Conservation (phyloP, 2,329 filamentous ascomycete genomes). For the Parascedosporium putredinis region DNA sequence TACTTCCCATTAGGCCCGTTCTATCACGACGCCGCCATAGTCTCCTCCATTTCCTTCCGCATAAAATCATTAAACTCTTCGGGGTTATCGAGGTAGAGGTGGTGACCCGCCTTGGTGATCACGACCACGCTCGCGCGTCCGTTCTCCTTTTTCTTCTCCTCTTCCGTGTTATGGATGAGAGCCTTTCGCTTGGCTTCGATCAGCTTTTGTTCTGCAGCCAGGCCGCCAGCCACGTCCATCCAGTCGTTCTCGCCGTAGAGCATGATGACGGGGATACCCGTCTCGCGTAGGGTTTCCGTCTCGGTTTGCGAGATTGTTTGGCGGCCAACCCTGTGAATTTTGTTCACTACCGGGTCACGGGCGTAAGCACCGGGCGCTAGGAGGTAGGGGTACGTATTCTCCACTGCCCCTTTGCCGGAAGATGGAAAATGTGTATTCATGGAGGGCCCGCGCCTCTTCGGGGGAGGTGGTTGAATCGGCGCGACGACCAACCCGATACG, state of each 20-base stretch:
- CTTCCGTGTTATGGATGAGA: constrained; percentile 50
- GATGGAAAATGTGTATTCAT: constrained; percentile 88
- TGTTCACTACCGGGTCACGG: constrained; percentile 72
- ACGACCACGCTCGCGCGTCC: constrained; percentile 75
- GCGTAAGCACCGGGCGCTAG: constrained; percentile 91
- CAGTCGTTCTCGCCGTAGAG: constrained; percentile 98
- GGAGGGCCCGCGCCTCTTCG: constrained; percentile 71
- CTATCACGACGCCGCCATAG: constrained; percentile 17
- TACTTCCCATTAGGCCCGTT: not conserved
- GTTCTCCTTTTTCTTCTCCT: constrained; percentile 62
- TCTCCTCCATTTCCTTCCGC: constrained; percentile 42
- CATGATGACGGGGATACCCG: constrained; percentile 72
- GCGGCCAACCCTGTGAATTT: constrained; percentile 80
- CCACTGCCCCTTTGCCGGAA: constrained; percentile 88
- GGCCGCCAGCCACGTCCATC: constrained; percentile 91
- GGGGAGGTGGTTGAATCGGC: constrained; percentile 82
- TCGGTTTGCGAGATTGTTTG: constrained; percentile 36
- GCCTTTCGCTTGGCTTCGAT: constrained; percentile 53
- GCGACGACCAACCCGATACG: constrained; percentile 88
- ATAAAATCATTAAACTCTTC: constrained; percentile 46
- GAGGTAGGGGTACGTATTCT: constrained; percentile 84
- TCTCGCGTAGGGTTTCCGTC: constrained; percentile 30
- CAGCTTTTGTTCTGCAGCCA: constrained; percentile 69
- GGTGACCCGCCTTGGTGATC: constrained; percentile 51
- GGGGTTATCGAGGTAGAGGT: constrained; percentile 50